These are phyloP conservation scores for Protomyces inouyei DNA, from an alignment of 1,139 yeast genomes.

Conservation along the genomic window DNA sequence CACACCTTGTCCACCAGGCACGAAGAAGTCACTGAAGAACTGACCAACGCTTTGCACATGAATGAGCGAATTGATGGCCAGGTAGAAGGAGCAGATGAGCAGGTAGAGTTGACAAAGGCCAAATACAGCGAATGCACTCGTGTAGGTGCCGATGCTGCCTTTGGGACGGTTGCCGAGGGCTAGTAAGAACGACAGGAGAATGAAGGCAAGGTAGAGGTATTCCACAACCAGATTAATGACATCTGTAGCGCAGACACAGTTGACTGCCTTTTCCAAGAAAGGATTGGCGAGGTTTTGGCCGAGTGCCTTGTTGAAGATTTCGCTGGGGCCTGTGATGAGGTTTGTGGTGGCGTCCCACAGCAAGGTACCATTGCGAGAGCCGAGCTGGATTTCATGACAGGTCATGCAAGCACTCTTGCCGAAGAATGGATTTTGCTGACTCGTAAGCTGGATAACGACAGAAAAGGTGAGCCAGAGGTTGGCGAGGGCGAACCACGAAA, in stretches of 20 bases:
- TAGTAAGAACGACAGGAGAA: conserved; percentile 42
- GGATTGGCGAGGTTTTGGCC: not conserved
- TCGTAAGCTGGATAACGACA: conserved; percentile 44
- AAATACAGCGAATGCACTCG: conserved; percentile 39
- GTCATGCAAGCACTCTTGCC: conserved; percentile 36
- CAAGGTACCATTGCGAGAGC: conserved; percentile 1
- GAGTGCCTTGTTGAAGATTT: conserved; percentile 3
- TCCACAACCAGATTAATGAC: conserved; percentile 40
- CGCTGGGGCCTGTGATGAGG: not conserved
- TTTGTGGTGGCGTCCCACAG: not conserved
- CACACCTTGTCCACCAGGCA: conserved; percentile 39
- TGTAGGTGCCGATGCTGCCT: conserved; percentile 41
- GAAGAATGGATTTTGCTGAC: conserved; percentile 39
- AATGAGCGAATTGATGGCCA: conserved; percentile 39
- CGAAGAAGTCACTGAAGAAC: conserved; percentile 27
- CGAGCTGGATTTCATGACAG: conserved; percentile 39
- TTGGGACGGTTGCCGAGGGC: conserved; percentile 47
- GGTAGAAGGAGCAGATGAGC: conserved; percentile 41
- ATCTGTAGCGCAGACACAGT: conserved; percentile 19
- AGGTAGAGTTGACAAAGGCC: conserved; percentile 44
- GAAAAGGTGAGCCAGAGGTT: conserved; percentile 76
- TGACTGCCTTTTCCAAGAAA: conserved; percentile 34
- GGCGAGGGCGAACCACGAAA: conserved; percentile 79
- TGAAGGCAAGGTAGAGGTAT: conserved; percentile 40
- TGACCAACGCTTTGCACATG: conserved; percentile 32